A percentile compares a stretch with the other conserved stretches of the same genome.
phyloP scores from a whole-genome alignment of 805 yeast genomes.

The Dipodascopsis tothii region DNA sequence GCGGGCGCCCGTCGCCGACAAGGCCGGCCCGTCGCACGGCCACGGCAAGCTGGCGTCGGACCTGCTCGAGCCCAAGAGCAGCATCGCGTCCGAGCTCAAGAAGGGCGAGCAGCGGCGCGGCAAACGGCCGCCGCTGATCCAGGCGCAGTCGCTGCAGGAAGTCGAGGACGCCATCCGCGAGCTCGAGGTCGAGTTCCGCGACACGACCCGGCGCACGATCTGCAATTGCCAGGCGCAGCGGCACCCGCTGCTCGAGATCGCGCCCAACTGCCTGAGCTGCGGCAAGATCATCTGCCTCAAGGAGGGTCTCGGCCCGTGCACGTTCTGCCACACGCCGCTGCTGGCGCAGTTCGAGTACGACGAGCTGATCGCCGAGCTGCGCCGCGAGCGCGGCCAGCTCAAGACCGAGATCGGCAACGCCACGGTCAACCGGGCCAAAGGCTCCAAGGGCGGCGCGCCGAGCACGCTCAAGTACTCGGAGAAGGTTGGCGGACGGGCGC shows the following conservation, averaged over 20 bases:
- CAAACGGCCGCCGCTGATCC: conserved; percentile 6
- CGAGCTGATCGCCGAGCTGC: conserved; percentile 48
- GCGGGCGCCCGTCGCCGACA: too few species aligned
- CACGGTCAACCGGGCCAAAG: conserved; percentile 1
- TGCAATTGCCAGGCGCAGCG: conserved; percentile 31
- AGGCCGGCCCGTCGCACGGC: too few species aligned
- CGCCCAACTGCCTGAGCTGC: conserved; percentile 89
- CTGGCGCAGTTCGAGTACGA: conserved; percentile 54
- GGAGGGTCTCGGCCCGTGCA: conserved; percentile 88
- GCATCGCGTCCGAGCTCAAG: background rate
- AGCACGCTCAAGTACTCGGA: conserved; percentile 14
- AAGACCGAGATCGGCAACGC: conserved; percentile 28
- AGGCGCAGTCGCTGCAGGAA: conserved; percentile 15
- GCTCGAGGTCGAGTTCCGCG: conserved; percentile 10
- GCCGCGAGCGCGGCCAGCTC: conserved; percentile 45
- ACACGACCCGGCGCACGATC: background rate
- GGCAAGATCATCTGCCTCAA: conserved; percentile 87
- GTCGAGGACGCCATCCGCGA: conserved; percentile 20
- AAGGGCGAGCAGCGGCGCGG: background rate
- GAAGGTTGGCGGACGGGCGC: conserved; percentile 18
- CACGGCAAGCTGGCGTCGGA: conserved; percentile 1
- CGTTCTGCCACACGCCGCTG: conserved; percentile 66
- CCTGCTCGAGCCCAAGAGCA: background rate
- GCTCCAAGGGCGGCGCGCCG: background rate
- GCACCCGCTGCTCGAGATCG: conserved; percentile 81